A percentile compares a stretch with the other conserved stretches of the same genome.
These are phyloP conservation scores for Penicillium antarcticum DNA, from an alignment of 495 filamentous ascomycete genomes.

Conservation along the genomic window DNA sequence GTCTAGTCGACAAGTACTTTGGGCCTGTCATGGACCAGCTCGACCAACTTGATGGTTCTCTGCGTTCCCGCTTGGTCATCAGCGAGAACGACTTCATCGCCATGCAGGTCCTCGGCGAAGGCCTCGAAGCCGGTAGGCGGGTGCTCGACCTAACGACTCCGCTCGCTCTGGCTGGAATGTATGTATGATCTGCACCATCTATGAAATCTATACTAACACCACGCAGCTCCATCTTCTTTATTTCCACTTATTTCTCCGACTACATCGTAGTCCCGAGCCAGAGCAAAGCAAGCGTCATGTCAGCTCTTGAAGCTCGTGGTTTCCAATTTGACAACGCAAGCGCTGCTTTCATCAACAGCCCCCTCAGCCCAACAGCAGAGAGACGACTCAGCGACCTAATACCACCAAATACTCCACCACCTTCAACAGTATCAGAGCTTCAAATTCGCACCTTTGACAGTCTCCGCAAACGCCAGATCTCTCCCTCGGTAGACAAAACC, in stretches of 20 bases:
- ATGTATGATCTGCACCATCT: conserved; percentile 22
- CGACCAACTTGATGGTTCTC: conserved; percentile 23
- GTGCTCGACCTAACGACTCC: conserved; percentile 91
- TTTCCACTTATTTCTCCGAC: conserved; percentile 96
- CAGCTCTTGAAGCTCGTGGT: conserved; percentile 71
- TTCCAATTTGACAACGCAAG: conserved; percentile 79
- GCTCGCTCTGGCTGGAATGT: conserved; percentile 87
- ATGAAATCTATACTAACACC: conserved; percentile 1
- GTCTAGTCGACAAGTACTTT: conserved; percentile 70
- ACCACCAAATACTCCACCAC: conserved; percentile 70
- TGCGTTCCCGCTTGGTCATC: conserved; percentile 59
- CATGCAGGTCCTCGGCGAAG: conserved; percentile 82
- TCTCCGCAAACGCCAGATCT: conserved; percentile 68
- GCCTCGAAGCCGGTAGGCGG: conserved; percentile 88
- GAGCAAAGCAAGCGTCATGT: conserved; percentile 67
- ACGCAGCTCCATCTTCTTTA: conserved; percentile 86
- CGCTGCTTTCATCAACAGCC: conserved; percentile 62
- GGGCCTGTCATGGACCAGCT: conserved; percentile 58
- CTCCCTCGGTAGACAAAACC: conserved; percentile 63
- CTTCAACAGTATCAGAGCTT: conserved; percentile 71
- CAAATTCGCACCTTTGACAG: conserved; percentile 77
- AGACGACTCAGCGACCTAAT: conserved; percentile 28
- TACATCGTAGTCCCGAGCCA: conserved; percentile 88
- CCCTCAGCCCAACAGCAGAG: conserved; percentile 27
- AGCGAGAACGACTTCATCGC: conserved; percentile 82